phyloP scores from a whole-genome alignment of 2,329 filamentous ascomycete species.

The Bipolaris oryzae region DNA sequence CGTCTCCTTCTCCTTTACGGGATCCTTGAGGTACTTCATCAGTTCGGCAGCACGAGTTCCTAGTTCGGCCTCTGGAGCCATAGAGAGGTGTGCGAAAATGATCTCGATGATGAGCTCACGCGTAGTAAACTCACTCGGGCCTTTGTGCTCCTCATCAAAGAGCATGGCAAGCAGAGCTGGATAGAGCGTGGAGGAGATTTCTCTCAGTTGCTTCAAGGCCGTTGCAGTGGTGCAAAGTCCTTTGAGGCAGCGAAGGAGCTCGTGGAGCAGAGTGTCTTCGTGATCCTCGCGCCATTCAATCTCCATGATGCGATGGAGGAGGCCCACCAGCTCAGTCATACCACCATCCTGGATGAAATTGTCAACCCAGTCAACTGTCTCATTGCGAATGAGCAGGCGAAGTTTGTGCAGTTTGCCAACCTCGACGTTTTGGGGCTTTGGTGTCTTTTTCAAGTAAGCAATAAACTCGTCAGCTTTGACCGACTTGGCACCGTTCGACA shows the following conservation, averaged over 20 bases:
- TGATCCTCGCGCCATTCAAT: constrained; percentile 99
- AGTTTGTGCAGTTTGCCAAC: constrained; percentile 96
- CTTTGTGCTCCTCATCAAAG: constrained; percentile 98
- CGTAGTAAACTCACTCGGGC: constrained; percentile 94
- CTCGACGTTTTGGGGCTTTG: constrained; percentile 81
- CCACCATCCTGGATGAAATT: constrained; percentile 87
- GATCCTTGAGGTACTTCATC: constrained; percentile 79
- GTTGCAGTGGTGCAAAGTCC: constrained; percentile 90
- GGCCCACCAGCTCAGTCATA: constrained; percentile 86
- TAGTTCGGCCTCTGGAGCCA: constrained; percentile 61
- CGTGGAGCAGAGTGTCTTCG: constrained; percentile 89
- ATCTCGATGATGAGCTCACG: constrained; percentile 88
- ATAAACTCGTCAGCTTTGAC: constrained; percentile 85
- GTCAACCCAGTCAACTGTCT: constrained; percentile 95
- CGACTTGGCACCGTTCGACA: constrained; percentile 74
- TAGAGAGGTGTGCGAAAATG: constrained; percentile 84
- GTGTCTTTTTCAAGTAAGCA: constrained; percentile 78
- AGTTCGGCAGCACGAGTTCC: constrained; percentile 73
- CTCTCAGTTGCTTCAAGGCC: constrained; percentile 79
- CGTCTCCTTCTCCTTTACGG: constrained; percentile 71
- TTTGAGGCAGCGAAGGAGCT: constrained; percentile 90
- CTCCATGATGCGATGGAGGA: constrained; percentile 90
- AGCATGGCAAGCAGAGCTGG: constrained; percentile 85
- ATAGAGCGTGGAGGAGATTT: constrained; percentile 81
- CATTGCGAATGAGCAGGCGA: constrained; percentile 84